These are phyloP conservation scores for Phaeodactylum tricornutum DNA, from an alignment of 108 stramenopile species.

Conservation along the genomic window DNA sequence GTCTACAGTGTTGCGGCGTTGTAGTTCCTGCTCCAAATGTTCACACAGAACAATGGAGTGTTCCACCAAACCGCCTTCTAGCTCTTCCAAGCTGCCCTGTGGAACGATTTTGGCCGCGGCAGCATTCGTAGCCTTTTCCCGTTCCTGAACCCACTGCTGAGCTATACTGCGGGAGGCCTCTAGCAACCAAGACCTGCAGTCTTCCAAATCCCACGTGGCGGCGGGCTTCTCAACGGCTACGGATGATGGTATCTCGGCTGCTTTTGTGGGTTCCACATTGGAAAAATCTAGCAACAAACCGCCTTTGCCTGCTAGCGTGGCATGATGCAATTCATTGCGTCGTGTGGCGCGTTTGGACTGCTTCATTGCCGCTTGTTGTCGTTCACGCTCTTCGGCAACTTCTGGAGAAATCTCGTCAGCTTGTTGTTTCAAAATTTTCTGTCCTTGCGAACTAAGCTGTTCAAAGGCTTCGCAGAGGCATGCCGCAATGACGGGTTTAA, in stretches of 20 bases:
- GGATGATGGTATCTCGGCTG: constrained; percentile 9
- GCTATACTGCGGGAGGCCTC: constrained; percentile 73
- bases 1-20: constrained; percentile 11
- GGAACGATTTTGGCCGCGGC: constrained; percentile 30
- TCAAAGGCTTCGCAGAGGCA: constrained; percentile 83
- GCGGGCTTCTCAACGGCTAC: constrained; percentile 36
- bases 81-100: constrained; percentile 51
- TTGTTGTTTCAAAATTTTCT: constrained; percentile 34
- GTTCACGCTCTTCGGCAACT: neutral
- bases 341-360: constrained; percentile 41
- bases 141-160: constrained; percentile 62
- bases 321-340: constrained; percentile 69
- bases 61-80: constrained; percentile 74
- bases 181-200: constrained; percentile 71
- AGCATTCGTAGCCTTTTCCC: constrained; percentile 20
- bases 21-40: constrained; percentile 56
- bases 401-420: neutral
- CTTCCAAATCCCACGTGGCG: constrained; percentile 68
- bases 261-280: constrained; percentile 8
- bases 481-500: constrained; percentile 47
- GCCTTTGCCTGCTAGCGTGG: constrained; percentile 73
- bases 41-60: constrained; percentile 64
- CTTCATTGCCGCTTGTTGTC: neutral
- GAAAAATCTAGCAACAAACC: constrained; percentile 58
- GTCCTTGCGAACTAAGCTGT: constrained; percentile 54